phyloP scores from a whole-genome alignment of 2,329 filamentous ascomycete species.

The Penicillium psychrosexuale region DNA sequence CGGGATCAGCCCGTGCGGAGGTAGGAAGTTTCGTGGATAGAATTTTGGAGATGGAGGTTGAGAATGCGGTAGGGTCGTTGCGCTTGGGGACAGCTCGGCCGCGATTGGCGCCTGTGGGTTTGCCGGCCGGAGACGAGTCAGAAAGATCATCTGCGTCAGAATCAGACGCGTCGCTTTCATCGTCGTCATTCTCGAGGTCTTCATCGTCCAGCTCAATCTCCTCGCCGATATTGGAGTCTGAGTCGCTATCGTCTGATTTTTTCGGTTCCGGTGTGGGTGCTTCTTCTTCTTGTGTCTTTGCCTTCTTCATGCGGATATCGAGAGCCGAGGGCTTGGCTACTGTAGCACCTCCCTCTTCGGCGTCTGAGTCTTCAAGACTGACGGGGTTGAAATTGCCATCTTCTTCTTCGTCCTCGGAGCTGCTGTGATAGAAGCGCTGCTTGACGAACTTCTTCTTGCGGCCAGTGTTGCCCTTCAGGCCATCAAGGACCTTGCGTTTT shows the following conservation, averaged over 20 bases:
- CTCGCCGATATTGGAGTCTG: slow-evolving; percentile 27
- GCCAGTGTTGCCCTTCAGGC: slow-evolving; percentile 53
- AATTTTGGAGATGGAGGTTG: slow-evolving; percentile 90
- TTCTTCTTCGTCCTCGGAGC: slow-evolving; percentile 57
- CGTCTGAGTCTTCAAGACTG: slow-evolving; percentile 49
- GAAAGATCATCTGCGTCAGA: slow-evolving; percentile 38
- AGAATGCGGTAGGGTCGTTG: slow-evolving; percentile 88
- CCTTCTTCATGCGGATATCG: slow-evolving; percentile 16
- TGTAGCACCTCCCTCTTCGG: slow-evolving; percentile 28
- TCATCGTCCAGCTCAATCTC: slow-evolving; percentile 32
- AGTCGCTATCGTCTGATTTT: slow-evolving; percentile 19
- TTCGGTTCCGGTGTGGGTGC: slow-evolving; percentile 11
- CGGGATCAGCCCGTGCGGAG: slow-evolving; percentile 78
- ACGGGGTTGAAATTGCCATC: slow-evolving; percentile 51
- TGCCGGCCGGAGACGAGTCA: slow-evolving; percentile 40
- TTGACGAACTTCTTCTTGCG: slow-evolving; percentile 59
- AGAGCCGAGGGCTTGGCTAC: slow-evolving; percentile 13
- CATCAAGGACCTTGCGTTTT: slow-evolving; percentile 61
- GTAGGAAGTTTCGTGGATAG: slow-evolving; percentile 82
- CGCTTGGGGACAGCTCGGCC: slow-evolving; percentile 58
- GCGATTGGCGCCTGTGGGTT: slow-evolving; percentile 40
- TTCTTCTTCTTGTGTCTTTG: slow-evolving; percentile 13
- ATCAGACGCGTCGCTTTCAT: slow-evolving; percentile 43
- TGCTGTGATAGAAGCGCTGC: slow-evolving; percentile 62
- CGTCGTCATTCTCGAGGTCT: slow-evolving; percentile 28